These are phyloP conservation scores for Saccharum officinarum DNA, from an alignment of 176 grass and related monocot species.

Conservation along the genomic window DNA sequence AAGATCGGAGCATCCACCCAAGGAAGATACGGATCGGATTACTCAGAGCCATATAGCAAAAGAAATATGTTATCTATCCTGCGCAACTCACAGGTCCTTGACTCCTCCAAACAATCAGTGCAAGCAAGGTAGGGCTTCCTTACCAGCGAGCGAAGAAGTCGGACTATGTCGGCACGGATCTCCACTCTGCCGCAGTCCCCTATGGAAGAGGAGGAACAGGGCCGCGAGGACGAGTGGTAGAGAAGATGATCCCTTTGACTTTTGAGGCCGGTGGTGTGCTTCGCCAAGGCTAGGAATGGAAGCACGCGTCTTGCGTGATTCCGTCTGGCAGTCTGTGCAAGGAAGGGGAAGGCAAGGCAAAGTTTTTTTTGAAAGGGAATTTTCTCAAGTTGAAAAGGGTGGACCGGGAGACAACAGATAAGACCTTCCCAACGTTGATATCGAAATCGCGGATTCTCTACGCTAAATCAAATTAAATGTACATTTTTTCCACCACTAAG, in stretches of 20 bases:
- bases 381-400: too few relatives aligned
- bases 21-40: background rate
- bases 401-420: background rate
- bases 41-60: background rate
- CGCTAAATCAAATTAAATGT: too few relatives aligned
- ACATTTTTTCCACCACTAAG: too few relatives aligned
- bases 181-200: background rate
- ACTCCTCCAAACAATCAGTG: background rate
- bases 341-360: background rate
- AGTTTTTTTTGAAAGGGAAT: too few relatives aligned
- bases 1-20: background rate
- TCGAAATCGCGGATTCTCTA: background rate
- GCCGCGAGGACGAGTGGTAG: background rate
- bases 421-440: too few relatives aligned
- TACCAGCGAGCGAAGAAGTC: slow-evolving; percentile 12
- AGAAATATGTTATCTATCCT: background rate
- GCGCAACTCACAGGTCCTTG: background rate
- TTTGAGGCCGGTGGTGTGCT: background rate
- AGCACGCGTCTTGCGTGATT: slow-evolving; percentile 10
- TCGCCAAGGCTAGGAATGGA: slow-evolving; percentile 15
- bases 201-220: background rate
- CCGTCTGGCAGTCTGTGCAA: background rate
- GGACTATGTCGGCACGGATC: background rate
- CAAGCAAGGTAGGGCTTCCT: slow-evolving; percentile 1
- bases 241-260: background rate